Conservation (phyloP, 768 basidiomycete genomes). For the Pleurotus ostreatus region DNA sequence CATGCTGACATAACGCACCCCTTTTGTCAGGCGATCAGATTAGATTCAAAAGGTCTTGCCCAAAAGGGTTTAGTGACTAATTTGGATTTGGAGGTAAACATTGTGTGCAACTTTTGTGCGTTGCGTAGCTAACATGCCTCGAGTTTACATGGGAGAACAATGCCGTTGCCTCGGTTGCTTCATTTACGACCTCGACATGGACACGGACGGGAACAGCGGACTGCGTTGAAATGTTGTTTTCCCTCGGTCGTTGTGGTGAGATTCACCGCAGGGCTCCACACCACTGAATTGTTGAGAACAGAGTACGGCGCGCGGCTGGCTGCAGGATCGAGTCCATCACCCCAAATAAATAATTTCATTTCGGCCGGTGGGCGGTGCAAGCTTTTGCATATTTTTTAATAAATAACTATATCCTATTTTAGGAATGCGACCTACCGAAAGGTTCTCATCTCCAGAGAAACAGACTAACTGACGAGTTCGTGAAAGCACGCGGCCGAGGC, state of each 20-base stretch:
- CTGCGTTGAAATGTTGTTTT: no score
- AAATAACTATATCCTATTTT: background rate
- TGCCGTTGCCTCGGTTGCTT: no score
- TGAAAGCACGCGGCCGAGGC: constrained; percentile 6
- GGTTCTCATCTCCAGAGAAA: background rate
- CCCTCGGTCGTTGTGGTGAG: no score
- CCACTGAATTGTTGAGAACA: no score
- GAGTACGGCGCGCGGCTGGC: no score
- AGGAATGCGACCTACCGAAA: background rate
- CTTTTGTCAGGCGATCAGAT: background rate
- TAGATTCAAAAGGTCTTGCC: background rate
- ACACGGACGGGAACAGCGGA: no score
- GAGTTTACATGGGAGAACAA: no score
- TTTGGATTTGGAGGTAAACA: no score
- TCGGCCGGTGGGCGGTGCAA: background rate
- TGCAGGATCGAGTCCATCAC: background rate
- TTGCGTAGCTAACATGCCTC: no score
- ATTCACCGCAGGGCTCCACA: no score
- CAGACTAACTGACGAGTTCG: background rate
- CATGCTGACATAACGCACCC: background rate
- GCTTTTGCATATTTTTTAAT: background rate
- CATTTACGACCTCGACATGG: no score
- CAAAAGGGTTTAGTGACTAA: background rate
- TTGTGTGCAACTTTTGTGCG: no score
- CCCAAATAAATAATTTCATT: constrained; percentile 1